Base-by-base conservation (phyloP, 83 land plant species). In the Thuja plicata region DNA sequence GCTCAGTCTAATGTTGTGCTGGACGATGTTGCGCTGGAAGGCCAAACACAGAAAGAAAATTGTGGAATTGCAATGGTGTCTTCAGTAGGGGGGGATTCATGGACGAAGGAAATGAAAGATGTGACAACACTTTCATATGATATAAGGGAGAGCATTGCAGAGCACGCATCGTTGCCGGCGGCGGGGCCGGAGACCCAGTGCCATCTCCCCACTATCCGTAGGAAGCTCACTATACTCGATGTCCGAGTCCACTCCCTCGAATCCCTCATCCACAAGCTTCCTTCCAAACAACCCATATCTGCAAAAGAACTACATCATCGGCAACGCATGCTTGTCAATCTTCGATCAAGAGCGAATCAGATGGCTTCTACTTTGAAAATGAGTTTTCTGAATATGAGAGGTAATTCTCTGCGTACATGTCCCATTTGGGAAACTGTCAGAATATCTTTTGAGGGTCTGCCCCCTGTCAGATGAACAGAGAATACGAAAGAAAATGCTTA, bases 351-450 rank as follows among this genome's bases (percentile, higher is more conserved):
- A 89, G 92, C 90, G 5, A 93, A 91, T 46, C 94, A 95, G 88
- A 95, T 95, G 94, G 97, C 97, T 60, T 92, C 97, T n/a, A 62
- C 94, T 27, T 90, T 94, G 86, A 94, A 92, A 88, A 95, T 95
- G 95, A n/a, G n/a, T n/a, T n/a, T n/a, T n/a, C n/a, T n/a, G n/a
- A n/a, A n/a, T n/a, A n/a, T n/a, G n/a, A n/a, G n/a, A n/a, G n/a
- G n/a, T n/a, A n/a, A n/a, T n/a, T n/a, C n/a, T n/a, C n/a, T n/a
- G n/a, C n/a, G n/a, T n/a, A n/a, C n/a, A n/a, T n/a, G n/a, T n/a
- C n/a, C n/a, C n/a, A n/a, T n/a, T n/a, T n/a, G n/a, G n/a, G n/a
- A n/a, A n/a, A n/a, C n/a, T n/a, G n/a, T n/a, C n/a, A n/a, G n/a
- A n/a, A n/a, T n/a, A n/a, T n/a, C n/a, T n/a, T n/a, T n/a, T n/a